Conservation (phyloP, 2,329 filamentous ascomycete species). For the Phoma sp. region DNA sequence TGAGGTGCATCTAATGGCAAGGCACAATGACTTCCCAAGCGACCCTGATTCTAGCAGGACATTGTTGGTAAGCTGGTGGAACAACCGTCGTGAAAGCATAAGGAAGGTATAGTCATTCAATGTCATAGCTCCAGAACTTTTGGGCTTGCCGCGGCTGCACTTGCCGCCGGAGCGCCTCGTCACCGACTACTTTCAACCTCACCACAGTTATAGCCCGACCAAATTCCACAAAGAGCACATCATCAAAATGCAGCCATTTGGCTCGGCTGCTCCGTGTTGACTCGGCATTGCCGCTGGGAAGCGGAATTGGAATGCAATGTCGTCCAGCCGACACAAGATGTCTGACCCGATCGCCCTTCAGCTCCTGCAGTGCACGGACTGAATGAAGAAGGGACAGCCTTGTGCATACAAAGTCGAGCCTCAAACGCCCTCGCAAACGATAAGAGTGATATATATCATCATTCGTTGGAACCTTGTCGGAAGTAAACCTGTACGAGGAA, state of each 20-base stretch:
- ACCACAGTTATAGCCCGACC: neutral
- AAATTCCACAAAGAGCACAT: neutral
- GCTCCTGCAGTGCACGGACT: conserved; percentile 6
- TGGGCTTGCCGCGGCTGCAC: conserved; percentile 14
- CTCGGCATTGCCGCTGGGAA: neutral
- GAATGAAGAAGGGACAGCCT: neutral
- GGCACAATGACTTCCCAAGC: conserved; percentile 12
- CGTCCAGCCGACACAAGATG: neutral
- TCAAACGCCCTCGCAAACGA: neutral
- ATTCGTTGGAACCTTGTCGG: neutral
- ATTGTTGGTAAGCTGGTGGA: conserved; percentile 45
- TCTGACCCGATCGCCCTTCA: conserved; percentile 5
- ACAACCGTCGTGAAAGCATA: conserved; percentile 48
- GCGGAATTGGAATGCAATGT: neutral
- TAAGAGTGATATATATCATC: neutral
- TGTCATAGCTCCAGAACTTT: conserved; percentile 24
- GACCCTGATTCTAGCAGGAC: conserved; percentile 30
- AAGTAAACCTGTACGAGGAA: no score
- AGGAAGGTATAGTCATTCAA: conserved; percentile 11
- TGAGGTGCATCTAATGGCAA: conserved; percentile 23
- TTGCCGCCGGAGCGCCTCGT: conserved; percentile 1
- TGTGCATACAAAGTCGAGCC: neutral
- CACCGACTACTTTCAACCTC: neutral
- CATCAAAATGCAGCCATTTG: neutral
- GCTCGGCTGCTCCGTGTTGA: neutral